phyloP scores from a whole-genome alignment of 2,329 filamentous ascomycete species.

The Xylaria sp. region DNA sequence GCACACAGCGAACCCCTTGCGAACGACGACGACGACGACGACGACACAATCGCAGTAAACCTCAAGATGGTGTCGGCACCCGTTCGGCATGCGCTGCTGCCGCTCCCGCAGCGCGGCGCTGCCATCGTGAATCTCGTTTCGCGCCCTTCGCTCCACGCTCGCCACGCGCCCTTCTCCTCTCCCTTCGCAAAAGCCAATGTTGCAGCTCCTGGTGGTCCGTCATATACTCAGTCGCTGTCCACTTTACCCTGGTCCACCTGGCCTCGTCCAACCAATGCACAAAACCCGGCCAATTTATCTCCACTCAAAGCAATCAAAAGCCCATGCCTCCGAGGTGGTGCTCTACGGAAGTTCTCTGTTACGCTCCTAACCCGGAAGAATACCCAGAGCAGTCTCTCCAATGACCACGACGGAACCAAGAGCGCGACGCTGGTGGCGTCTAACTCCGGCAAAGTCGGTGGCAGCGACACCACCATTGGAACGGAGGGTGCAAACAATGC shows the following conservation, averaged over 20 bases:
- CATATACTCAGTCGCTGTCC: constrained; percentile 18
- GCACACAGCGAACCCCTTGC: constrained; percentile 26
- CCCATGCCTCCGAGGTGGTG: constrained; percentile 17
- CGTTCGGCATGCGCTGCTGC: constrained; percentile 37
- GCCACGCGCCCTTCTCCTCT: constrained; percentile 22
- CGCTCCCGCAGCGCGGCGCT: constrained; percentile 55
- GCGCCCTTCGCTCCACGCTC: constrained; percentile 31
- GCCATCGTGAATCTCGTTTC: constrained; percentile 46
- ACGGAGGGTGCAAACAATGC: constrained; percentile 2
- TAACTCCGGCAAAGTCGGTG: neutral
- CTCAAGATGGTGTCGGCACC: constrained; percentile 35
- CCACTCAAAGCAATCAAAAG: constrained; percentile 10
- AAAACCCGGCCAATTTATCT: neutral
- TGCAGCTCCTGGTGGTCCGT: constrained; percentile 9
- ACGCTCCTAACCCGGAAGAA: constrained; percentile 33
- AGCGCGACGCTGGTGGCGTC: constrained; percentile 18
- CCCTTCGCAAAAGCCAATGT: constrained; percentile 20
- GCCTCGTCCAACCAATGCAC: constrained; percentile 3
- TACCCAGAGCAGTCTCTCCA: constrained; percentile 24
- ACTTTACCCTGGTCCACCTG: constrained; percentile 12
- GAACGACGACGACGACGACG: constrained; percentile 35
- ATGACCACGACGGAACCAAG: neutral
- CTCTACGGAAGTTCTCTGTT: constrained; percentile 39
- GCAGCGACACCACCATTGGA: neutral
- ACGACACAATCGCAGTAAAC: constrained; percentile 27